Conservation (phyloP, 768 basidiomycete species). For the Trametopsis cervina region DNA sequence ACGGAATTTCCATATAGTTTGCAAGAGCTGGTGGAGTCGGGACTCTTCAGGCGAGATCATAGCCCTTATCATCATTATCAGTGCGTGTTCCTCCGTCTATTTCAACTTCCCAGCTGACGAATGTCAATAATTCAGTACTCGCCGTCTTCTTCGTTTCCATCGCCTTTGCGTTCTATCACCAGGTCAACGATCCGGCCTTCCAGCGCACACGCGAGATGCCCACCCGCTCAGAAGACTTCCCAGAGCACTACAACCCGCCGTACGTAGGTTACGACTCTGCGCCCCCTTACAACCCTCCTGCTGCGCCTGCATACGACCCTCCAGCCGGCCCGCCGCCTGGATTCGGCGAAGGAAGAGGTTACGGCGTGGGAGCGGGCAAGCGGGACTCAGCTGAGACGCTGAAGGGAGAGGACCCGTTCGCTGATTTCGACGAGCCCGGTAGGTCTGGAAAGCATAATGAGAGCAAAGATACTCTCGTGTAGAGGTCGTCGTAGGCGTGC, state of each 20-base stretch:
- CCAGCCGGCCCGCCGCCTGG: slow-evolving; percentile 20
- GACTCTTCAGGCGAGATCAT: slow-evolving; percentile 67
- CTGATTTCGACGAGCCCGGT: slow-evolving; percentile 35
- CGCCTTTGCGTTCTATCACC: slow-evolving; percentile 69
- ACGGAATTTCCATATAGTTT: slow-evolving; percentile 40
- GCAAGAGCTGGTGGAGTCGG: slow-evolving; percentile 49
- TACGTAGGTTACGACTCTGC: slow-evolving; percentile 34
- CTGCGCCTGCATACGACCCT: slow-evolving; percentile 16
- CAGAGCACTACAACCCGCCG: slow-evolving; percentile 53
- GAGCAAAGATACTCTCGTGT: slow-evolving; percentile 8
- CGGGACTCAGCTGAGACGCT: slow-evolving; percentile 17
- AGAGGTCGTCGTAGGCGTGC: too few species aligned
- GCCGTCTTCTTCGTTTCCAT: slow-evolving; percentile 55
- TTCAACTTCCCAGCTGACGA: not conserved
- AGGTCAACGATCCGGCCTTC: slow-evolving; percentile 60
- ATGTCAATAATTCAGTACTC: slow-evolving; percentile 34
- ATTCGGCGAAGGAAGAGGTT: slow-evolving; percentile 31
- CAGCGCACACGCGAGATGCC: slow-evolving; percentile 42
- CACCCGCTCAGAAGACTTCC: slow-evolving; percentile 27
- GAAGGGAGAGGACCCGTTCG: slow-evolving; percentile 48
- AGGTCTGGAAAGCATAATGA: slow-evolving; percentile 13
- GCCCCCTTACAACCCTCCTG: slow-evolving; percentile 22
- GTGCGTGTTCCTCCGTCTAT: slow-evolving; percentile 34
- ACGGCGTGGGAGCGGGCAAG: slow-evolving; percentile 25
- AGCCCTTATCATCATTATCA: slow-evolving; percentile 46